Evolutionary conservation across 345 rosid species (phyloP).

Genomic region (Firmiana major): DNA sequence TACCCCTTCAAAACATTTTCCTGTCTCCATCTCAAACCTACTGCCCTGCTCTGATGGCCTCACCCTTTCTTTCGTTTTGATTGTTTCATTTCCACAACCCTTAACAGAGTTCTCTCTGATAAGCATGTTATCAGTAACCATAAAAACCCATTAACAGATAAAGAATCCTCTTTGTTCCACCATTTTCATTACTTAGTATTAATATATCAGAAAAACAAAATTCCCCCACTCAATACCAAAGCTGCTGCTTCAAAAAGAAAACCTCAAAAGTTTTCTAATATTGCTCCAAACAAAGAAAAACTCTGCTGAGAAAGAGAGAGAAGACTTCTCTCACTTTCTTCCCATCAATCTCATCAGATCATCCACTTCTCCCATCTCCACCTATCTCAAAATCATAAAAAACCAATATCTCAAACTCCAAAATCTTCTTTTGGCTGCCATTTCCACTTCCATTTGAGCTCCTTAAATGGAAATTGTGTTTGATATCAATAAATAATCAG

Average conservation of each 20-base stretch:
- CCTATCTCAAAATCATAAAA: neutral
- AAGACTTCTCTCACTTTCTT: conserved; percentile 13
- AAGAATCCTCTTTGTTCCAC: conserved; percentile 9
- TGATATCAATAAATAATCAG: conserved; percentile 9
- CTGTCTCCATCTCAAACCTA: conserved; percentile 27
- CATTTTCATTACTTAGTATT: conserved; percentile 7
- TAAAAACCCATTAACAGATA: neutral
- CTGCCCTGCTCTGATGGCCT: neutral
- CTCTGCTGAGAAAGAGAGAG: neutral
- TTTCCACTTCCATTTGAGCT: conserved; percentile 13
- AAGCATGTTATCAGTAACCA: neutral
- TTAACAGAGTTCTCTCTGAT: neutral
- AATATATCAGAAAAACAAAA: conserved; percentile 12
- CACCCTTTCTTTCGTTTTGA: no score
- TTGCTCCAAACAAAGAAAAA: conserved; percentile 19
- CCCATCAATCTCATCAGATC: conserved; percentile 27
- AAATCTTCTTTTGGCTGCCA: conserved; percentile 11
- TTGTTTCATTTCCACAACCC: conserved; percentile 5
- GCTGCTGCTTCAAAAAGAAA: neutral
- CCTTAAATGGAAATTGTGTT: conserved; percentile 17
- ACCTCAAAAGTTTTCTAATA: conserved; percentile 6
- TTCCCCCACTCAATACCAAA: neutral
- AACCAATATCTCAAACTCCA: neutral
- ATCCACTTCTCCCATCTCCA: neutral
- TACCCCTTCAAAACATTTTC: conserved; percentile 12